Conservation (phyloP, 208 protist species). For the Trypanosoma rangeli region DNA sequence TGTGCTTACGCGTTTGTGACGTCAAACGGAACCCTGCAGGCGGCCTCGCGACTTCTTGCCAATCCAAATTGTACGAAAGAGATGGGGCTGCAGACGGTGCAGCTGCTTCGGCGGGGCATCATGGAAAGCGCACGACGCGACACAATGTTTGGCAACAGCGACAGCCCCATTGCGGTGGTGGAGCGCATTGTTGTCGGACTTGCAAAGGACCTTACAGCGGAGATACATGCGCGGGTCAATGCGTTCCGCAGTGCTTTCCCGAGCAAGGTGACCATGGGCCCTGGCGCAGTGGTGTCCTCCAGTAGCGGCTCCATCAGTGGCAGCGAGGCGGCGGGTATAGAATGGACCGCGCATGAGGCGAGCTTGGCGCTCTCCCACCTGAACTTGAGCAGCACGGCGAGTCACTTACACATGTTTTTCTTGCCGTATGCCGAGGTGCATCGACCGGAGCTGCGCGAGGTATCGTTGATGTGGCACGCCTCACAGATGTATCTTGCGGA, state of each 20-base stretch:
- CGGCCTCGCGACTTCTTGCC: slow-evolving; percentile 46
- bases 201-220: slow-evolving; percentile 20
- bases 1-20: slow-evolving; percentile 40
- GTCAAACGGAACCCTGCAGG: slow-evolving; percentile 35
- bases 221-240: slow-evolving; percentile 28
- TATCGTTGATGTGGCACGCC: slow-evolving; percentile 77
- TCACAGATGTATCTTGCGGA: slow-evolving; percentile 72
- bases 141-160: not conserved
- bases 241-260: slow-evolving; percentile 23
- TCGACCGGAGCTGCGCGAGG: slow-evolving; percentile 56
- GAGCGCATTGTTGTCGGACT: slow-evolving; percentile 25
- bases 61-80: slow-evolving; percentile 45
- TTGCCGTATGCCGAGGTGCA: slow-evolving; percentile 52
- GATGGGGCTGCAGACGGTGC: slow-evolving; percentile 38
- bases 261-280: not conserved
- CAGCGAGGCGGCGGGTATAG: not conserved
- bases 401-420: slow-evolving; percentile 46
- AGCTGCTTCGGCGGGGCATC: slow-evolving; percentile 47
- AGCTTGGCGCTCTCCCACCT: slow-evolving; percentile 22
- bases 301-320: not conserved
- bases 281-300: not conserved
- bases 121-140: slow-evolving; percentile 60
- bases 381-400: slow-evolving; percentile 21
- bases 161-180: slow-evolving; percentile 17
- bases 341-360: slow-evolving; percentile 27